Conservation (phyloP, 2,329 filamentous ascomycete genomes). For the Ophiostoma fasciatum region DNA sequence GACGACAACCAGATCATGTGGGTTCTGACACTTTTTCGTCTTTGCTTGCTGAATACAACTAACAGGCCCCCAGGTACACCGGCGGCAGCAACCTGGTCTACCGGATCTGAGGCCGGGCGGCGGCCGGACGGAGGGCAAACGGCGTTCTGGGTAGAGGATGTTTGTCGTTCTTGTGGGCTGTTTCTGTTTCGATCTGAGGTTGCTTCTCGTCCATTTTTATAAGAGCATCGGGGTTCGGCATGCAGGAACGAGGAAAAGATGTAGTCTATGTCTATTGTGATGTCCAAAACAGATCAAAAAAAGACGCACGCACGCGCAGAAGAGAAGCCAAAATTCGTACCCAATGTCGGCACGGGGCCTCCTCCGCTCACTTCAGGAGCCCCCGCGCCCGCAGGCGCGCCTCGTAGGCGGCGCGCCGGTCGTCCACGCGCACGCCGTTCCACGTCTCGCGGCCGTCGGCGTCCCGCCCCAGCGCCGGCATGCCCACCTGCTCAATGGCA, state of each 20-base stretch:
- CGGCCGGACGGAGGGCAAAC: neutral
- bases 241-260: no score
- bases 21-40: conserved; percentile 25
- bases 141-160: conserved; percentile 7
- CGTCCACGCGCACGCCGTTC: conserved; percentile 41
- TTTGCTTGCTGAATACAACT: neutral
- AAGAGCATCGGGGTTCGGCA: no score
- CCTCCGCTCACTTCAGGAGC: neutral
- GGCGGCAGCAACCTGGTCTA: conserved; percentile 55
- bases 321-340: no score
- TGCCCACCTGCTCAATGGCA: conserved; percentile 85
- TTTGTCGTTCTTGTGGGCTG: neutral
- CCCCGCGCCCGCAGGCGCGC: conserved; percentile 17
- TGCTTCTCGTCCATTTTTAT: neutral
- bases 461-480: conserved; percentile 43
- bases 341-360: no score
- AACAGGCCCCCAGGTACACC: conserved; percentile 30
- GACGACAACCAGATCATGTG: conserved; percentile 85
- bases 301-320: no score
- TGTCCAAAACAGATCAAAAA: neutral
- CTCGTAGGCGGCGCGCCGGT: conserved; percentile 37
- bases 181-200: neutral
- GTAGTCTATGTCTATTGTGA: no score
- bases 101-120: conserved; percentile 35
- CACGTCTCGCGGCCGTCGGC: conserved; percentile 39